Evolutionary conservation across 2,329 filamentous ascomycete species (phyloP).

Genomic region (Tolypocladium pustulatum): DNA sequence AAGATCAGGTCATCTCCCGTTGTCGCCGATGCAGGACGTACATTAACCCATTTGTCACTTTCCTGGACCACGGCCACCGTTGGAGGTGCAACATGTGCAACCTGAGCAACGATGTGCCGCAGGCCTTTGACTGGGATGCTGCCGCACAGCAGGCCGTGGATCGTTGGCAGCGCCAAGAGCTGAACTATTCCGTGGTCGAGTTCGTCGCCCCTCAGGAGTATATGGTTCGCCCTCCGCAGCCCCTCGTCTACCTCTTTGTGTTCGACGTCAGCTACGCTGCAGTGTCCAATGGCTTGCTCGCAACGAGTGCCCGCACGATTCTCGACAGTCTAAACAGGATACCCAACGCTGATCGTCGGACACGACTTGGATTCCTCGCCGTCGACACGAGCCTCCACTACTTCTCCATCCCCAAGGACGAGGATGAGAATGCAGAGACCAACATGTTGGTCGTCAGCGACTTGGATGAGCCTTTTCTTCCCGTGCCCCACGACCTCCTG

Average conservation of each 20-base stretch:
- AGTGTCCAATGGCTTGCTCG: slow-evolving; percentile 81
- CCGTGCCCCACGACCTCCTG: slow-evolving; percentile 82
- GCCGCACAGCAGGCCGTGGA: slow-evolving; percentile 85
- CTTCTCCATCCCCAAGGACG: slow-evolving; percentile 86
- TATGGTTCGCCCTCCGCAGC: slow-evolving; percentile 96
- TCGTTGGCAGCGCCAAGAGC: slow-evolving; percentile 80
- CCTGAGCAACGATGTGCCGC: slow-evolving; percentile 95
- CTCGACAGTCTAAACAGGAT: slow-evolving; percentile 91
- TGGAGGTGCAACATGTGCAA: slow-evolving; percentile 99
- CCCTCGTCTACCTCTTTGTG: slow-evolving; percentile 88
- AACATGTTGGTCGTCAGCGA: slow-evolving; percentile 92
- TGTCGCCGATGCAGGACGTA: slow-evolving; percentile 94
- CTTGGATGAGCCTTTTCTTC: slow-evolving; percentile 90
- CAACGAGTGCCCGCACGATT: slow-evolving; percentile 87
- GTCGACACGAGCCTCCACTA: slow-evolving; percentile 94
- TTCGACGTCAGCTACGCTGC: slow-evolving; percentile 90
- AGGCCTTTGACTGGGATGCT: slow-evolving; percentile 97
- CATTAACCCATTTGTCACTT: slow-evolving; percentile 95
- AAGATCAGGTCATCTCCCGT: slow-evolving; percentile 94
- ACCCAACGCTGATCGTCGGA: slow-evolving; percentile 93
- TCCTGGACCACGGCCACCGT: slow-evolving; percentile 91
- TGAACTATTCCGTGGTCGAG: slow-evolving; percentile 95
- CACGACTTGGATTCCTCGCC: slow-evolving; percentile 86
- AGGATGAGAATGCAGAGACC: slow-evolving; percentile 72
- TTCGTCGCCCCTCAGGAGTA: slow-evolving; percentile 98